Conservation (phyloP, 768 basidiomycete genomes). For the Rhodotorula diobovata region DNA sequence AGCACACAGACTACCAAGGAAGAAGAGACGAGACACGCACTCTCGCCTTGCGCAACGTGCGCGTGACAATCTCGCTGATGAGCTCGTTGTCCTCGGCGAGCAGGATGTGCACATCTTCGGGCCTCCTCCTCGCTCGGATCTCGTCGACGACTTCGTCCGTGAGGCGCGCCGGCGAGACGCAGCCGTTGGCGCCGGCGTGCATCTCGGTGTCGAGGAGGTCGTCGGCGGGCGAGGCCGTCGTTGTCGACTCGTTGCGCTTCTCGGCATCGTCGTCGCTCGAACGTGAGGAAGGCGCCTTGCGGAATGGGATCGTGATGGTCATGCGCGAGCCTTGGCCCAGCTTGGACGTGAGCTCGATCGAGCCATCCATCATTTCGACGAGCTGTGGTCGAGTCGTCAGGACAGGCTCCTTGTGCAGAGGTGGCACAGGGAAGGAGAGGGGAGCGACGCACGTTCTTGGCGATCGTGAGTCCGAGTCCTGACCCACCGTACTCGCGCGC, state of each 20-base stretch:
- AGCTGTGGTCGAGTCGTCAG: constrained; percentile 6
- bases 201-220: too few relatives aligned
- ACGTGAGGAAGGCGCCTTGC: constrained; percentile 1
- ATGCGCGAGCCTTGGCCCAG: constrained; percentile 13
- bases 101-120: constrained; percentile 12
- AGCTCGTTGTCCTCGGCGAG: constrained; percentile 33
- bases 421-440: neutral
- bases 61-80: constrained; percentile 23
- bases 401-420: too few relatives aligned
- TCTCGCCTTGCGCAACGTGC: constrained; percentile 14
- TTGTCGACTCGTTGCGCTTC: too few relatives aligned
- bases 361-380: constrained; percentile 32
- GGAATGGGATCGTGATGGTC: constrained; percentile 8
- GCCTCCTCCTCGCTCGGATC: neutral
- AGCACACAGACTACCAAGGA: too few relatives aligned
- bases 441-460: constrained; percentile 20
- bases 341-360: constrained; percentile 6
- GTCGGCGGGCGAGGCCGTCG: too few relatives aligned
- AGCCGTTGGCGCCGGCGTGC: too few relatives aligned
- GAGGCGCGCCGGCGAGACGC: too few relatives aligned
- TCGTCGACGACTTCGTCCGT: too few relatives aligned
- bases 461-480: constrained; percentile 84
- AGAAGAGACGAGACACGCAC: neutral
- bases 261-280: too few relatives aligned
- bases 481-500: constrained; percentile 86